These are phyloP conservation scores for Halenospora varia DNA, from an alignment of 495 filamentous ascomycete genomes.

Conservation along the genomic window DNA sequence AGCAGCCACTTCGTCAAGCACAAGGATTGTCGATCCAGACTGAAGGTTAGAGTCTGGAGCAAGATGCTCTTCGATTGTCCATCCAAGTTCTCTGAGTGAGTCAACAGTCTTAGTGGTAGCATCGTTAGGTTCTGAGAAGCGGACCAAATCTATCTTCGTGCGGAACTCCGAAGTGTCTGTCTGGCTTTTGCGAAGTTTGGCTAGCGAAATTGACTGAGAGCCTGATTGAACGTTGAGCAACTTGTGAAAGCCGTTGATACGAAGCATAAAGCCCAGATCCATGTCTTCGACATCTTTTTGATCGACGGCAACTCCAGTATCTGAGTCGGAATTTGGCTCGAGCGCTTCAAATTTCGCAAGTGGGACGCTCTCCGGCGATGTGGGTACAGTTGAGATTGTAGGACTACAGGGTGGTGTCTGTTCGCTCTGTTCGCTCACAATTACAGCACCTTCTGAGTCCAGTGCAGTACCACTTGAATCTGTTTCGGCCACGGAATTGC, in stretches of 20 bases:
- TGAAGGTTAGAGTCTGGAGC: not conserved
- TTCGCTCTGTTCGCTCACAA: too few relatives aligned
- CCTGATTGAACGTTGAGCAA: not conserved
- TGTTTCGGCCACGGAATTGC: too few relatives aligned
- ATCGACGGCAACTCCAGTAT: too few relatives aligned
- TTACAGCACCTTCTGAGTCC: too few relatives aligned
- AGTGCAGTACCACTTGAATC: too few relatives aligned
- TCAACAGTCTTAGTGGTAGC: not conserved
- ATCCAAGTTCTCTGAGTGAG: not conserved
- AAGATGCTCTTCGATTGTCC: not conserved
- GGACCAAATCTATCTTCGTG: not conserved
- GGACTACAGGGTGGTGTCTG: too few relatives aligned
- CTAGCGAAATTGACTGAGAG: not conserved
- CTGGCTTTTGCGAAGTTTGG: not conserved
- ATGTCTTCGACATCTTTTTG: not conserved
- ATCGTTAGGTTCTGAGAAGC: not conserved
- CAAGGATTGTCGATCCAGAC: slow-evolving; percentile 17
- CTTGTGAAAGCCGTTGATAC: not conserved
- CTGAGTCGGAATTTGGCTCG: too few relatives aligned
- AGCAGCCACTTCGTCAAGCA: slow-evolving; percentile 23
- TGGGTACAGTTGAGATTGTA: too few relatives aligned
- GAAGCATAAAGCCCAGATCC: not conserved
- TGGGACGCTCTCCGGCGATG: too few relatives aligned
- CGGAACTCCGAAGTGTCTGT: too few relatives aligned
- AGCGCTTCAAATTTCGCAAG: too few relatives aligned